phyloP scores from a whole-genome alignment of 208 protist species.

The Porcisia hertigi region DNA sequence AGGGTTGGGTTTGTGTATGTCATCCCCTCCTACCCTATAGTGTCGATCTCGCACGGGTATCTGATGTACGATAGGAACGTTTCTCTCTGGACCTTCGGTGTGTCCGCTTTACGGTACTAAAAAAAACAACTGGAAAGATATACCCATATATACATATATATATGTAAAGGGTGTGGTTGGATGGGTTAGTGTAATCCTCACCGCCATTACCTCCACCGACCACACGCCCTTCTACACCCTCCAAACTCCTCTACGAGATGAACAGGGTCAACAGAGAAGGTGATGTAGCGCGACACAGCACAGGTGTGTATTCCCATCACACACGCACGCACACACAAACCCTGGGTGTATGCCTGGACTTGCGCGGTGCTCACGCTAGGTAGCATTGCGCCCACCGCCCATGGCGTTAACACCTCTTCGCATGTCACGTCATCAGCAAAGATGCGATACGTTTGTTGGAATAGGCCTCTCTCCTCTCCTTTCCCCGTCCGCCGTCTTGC shows the following conservation, averaged over 20 bases:
- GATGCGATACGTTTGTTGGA: too few relatives aligned
- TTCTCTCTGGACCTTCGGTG: background rate
- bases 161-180: too few relatives aligned
- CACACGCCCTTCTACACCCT: background rate
- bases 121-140: background rate
- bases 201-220: background rate
- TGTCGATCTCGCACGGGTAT: too few relatives aligned
- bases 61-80: background rate
- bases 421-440: background rate
- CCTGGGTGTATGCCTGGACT: background rate
- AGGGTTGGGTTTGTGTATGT: background rate
- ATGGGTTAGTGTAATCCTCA: too few relatives aligned
- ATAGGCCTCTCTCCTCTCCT: too few relatives aligned
- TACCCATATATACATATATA: too few relatives aligned
- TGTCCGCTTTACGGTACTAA: background rate
- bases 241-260: background rate
- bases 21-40: background rate
- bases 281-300: background rate
- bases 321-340: too few relatives aligned
- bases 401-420: background rate
- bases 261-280: background rate
- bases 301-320: background rate
- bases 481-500: too few relatives aligned
- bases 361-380: background rate
- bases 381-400: background rate